phyloP scores from a whole-genome alignment of 176 grass and related monocot genomes.

The Tillandsia leiboldiana region DNA sequence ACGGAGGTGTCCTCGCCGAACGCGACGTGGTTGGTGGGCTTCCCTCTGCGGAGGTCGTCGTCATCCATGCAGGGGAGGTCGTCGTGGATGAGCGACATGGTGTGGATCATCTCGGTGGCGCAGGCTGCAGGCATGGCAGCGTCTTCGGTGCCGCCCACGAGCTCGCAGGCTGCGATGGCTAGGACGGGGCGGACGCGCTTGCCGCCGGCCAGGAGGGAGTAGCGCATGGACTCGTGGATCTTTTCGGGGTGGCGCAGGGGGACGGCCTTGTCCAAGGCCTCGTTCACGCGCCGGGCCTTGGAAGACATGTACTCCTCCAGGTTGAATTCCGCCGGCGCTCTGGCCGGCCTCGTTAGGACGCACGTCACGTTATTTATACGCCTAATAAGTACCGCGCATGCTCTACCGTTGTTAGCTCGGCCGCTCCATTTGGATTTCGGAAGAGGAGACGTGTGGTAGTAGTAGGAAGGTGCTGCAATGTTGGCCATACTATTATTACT shows the following conservation, averaged over 20 bases:
- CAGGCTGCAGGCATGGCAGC: conserved; percentile 28
- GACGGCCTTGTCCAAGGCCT: conserved; percentile 31
- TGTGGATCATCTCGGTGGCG: conserved; percentile 53
- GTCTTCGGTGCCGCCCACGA: conserved; percentile 19
- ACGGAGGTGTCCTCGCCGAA: conserved; percentile 36
- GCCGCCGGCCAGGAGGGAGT: conserved; percentile 47
- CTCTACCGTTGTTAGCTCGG: no score
- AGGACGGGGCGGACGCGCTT: conserved; percentile 50
- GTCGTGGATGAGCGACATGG: conserved; percentile 43
- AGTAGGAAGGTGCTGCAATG: no score
- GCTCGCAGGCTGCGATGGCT: conserved; percentile 40
- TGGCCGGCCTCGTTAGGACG: neutral
- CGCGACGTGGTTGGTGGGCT: conserved; percentile 27
- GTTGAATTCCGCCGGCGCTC: conserved; percentile 13
- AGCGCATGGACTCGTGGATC: conserved; percentile 35
- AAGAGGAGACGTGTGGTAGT: no score
- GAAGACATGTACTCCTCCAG: conserved; percentile 26
- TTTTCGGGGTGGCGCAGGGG: neutral
- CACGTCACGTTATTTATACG: no score
- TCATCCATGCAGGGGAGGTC: conserved; percentile 64
- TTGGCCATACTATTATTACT: no score
- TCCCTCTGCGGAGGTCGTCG: conserved; percentile 36
- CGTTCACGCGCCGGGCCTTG: conserved; percentile 24
- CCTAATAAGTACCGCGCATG: no score
- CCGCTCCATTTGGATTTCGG: no score